Evolutionary conservation across 2,329 filamentous ascomycete genomes (phyloP).

Genomic region (Arthroderma sp.): DNA sequence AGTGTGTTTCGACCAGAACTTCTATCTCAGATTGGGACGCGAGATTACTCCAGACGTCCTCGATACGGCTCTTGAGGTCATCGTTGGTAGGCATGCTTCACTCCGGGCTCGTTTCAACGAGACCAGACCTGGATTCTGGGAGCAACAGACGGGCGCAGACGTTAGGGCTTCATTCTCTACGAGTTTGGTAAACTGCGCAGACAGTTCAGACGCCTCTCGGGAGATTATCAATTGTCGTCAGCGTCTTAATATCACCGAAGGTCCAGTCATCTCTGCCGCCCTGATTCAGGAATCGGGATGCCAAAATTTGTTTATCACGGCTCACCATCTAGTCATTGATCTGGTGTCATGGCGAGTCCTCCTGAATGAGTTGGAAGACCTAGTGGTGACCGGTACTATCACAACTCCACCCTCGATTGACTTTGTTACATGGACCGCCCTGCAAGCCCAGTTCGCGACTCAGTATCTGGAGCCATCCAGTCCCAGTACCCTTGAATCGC

Average conservation of each 20-base stretch:
- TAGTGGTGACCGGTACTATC: no score
- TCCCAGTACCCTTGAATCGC: no score
- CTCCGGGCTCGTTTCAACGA: background rate
- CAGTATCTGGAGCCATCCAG: no score
- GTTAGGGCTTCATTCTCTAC: background rate
- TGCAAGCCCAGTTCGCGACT: no score
- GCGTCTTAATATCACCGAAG: slow-evolving; percentile 24
- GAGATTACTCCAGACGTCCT: background rate
- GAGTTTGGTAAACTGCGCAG: no score
- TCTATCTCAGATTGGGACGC: slow-evolving; percentile 3
- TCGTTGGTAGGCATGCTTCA: background rate
- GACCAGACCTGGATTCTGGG: no score
- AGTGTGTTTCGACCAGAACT: slow-evolving; percentile 10
- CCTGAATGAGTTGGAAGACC: slow-evolving; percentile 7
- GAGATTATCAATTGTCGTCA: slow-evolving; percentile 17
- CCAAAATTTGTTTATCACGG: slow-evolving; percentile 3
- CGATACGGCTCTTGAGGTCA: background rate
- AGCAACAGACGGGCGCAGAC: background rate
- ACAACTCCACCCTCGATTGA: no score
- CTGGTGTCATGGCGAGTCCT: slow-evolving; percentile 17
- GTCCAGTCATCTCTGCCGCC: background rate
- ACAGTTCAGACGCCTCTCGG: background rate
- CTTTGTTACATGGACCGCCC: no score
- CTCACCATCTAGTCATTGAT: slow-evolving; percentile 15
- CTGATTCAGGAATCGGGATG: background rate